These are phyloP conservation scores for Xylaria nigripes DNA, from an alignment of 495 filamentous ascomycete species.

Conservation along the genomic window DNA sequence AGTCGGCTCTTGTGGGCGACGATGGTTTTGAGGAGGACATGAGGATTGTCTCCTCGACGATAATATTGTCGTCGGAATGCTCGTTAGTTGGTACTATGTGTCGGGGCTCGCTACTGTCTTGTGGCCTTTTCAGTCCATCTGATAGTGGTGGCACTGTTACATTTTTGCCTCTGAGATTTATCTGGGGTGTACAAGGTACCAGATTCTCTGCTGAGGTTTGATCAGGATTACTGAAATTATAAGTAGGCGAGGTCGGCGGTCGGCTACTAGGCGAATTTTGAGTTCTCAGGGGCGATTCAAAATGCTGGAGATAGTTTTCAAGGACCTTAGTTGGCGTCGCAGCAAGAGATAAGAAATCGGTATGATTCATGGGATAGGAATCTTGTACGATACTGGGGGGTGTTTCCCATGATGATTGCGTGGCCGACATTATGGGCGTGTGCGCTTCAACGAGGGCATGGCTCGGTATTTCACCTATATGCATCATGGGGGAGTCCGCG, in stretches of 20 bases:
- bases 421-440: background rate
- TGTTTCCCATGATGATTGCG: constrained; percentile 28
- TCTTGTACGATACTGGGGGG: constrained; percentile 36
- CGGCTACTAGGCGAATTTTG: constrained; percentile 9
- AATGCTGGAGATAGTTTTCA: constrained; percentile 31
- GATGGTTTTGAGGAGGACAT: constrained; percentile 20
- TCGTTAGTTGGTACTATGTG: constrained; percentile 1
- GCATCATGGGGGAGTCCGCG: constrained; percentile 31
- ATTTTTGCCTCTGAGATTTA: constrained; percentile 11
- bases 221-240: background rate
- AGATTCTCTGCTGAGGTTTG: background rate
- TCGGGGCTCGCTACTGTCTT: background rate
- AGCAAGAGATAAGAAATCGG: constrained; percentile 20
- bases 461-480: constrained; percentile 1
- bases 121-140: background rate
- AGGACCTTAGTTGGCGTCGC: constrained; percentile 34
- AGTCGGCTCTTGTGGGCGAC: constrained; percentile 23
- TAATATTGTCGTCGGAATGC: constrained; percentile 12
- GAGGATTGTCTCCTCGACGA: constrained; percentile 20
- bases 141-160: background rate
- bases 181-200: constrained; percentile 10
- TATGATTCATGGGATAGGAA: constrained; percentile 29
- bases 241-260: background rate
- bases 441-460: constrained; percentile 2
- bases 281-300: constrained; percentile 20